These are phyloP conservation scores for Lodderomyces jiufengensis DNA, from an alignment of 1,139 yeast genomes.

Conservation along the genomic window DNA sequence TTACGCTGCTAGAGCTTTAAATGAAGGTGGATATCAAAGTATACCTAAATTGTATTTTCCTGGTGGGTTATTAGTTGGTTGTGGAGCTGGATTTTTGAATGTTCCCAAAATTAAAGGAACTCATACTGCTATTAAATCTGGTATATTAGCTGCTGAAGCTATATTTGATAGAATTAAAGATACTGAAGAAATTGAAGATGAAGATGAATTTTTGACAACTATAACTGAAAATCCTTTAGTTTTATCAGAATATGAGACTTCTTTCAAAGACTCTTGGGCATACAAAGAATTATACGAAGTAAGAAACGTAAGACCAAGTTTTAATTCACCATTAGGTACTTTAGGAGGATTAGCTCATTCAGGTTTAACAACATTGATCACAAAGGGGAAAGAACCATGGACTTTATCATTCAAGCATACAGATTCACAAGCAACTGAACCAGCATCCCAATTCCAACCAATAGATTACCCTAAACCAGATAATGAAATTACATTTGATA, in stretches of 20 bases:
- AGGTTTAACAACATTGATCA: conserved; percentile 75
- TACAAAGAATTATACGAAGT: conserved; percentile 75
- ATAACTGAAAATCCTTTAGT: conserved; percentile 41
- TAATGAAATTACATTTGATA: conserved; percentile 82
- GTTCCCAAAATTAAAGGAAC: conserved; percentile 98
- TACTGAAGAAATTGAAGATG: conserved; percentile 45
- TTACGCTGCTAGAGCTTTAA: conserved; percentile 92
- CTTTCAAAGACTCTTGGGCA: conserved; percentile 78
- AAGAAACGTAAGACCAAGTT: conserved; percentile 89
- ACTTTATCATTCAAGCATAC: conserved; percentile 69
- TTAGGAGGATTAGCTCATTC: conserved; percentile 80
- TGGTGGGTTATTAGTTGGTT: conserved; percentile 93
- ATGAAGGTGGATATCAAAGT: conserved; percentile 93
- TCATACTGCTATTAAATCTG: conserved; percentile 94
- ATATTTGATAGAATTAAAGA: conserved; percentile 58
- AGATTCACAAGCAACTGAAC: conserved; percentile 68
- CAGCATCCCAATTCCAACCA: conserved; percentile 61
- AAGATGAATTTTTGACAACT: conserved; percentile 42
- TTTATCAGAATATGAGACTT: conserved; percentile 55
- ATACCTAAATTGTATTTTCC: conserved; percentile 89
- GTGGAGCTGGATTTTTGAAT: conserved; percentile 93
- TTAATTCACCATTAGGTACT: conserved; percentile 66
- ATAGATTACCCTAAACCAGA: conserved; percentile 95
- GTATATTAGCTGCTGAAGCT: conserved; percentile 89
- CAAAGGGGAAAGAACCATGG: conserved; percentile 83